Percentiles rank a stretch among this genome's conserved stretches.
Evolutionary conservation across 495 filamentous ascomycete genomes (phyloP).

Genomic region (Podospora fimiseda): DNA sequence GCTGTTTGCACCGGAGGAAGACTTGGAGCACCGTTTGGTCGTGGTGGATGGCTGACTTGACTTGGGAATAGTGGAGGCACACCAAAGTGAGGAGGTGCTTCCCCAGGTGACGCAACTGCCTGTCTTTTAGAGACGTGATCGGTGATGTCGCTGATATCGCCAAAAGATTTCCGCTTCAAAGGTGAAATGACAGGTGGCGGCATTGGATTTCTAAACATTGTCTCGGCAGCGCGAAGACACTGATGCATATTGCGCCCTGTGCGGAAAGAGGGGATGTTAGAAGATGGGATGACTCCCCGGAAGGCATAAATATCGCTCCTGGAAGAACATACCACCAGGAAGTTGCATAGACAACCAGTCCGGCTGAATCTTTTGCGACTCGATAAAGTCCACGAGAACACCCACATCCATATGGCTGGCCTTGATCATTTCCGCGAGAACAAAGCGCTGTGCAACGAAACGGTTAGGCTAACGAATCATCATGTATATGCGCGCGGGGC

Average conservation of each 20-base stretch:
- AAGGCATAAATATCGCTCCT: background rate
- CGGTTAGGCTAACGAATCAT: slow-evolving; percentile 5
- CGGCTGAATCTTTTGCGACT: slow-evolving; percentile 34
- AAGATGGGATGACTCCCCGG: background rate
- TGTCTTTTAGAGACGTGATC: slow-evolving; percentile 38
- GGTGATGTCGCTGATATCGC: slow-evolving; percentile 38
- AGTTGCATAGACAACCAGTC: slow-evolving; percentile 43
- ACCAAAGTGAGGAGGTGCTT: slow-evolving; percentile 17
- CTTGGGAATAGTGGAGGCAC: slow-evolving; percentile 22
- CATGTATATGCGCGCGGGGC: slow-evolving; percentile 5
- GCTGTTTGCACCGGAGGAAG: slow-evolving; percentile 18
- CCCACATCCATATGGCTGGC: slow-evolving; percentile 42
- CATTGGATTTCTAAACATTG: slow-evolving; percentile 36
- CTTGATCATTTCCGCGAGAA: slow-evolving; percentile 51
- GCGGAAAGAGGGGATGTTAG: slow-evolving; percentile 20
- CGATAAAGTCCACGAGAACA: slow-evolving; percentile 44
- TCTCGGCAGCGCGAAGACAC: slow-evolving; percentile 36
- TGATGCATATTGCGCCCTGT: slow-evolving; percentile 45
- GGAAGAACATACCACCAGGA: slow-evolving; percentile 36
- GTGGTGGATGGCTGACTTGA: slow-evolving; percentile 26
- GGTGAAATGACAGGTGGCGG: slow-evolving; percentile 31
- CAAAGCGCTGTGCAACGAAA: slow-evolving; percentile 39
- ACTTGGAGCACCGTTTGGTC: slow-evolving; percentile 33
- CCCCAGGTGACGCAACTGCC: slow-evolving; percentile 26
- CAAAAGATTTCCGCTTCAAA: slow-evolving; percentile 40